Conservation (phyloP, 805 yeast species). For the Wickerhamomyces silvicola region DNA sequence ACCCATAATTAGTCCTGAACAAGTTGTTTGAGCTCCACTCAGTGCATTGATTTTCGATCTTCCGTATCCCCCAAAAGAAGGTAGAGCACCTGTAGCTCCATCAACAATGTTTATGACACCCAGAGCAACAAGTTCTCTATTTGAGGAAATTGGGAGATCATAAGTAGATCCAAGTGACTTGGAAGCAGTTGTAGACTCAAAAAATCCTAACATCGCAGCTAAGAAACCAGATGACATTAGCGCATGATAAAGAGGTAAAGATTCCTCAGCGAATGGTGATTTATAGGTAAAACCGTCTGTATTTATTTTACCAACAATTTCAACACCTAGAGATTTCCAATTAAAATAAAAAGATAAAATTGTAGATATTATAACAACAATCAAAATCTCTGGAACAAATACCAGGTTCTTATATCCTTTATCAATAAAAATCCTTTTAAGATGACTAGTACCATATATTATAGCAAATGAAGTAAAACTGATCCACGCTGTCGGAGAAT, state of each 20-base stretch:
- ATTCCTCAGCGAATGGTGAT: conserved; percentile 49
- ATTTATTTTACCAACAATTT: conserved; percentile 62
- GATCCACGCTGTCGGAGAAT: conserved; percentile 54
- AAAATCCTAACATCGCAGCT: conserved; percentile 82
- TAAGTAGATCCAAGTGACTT: conserved; percentile 75
- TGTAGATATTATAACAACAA: conserved; percentile 54
- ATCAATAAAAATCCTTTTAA: conserved; percentile 26
- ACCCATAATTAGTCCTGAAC: conserved; percentile 82
- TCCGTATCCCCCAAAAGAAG: conserved; percentile 95
- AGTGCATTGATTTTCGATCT: conserved; percentile 83
- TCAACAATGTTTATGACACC: conserved; percentile 67
- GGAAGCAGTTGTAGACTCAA: conserved; percentile 90
- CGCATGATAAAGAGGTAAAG: conserved; percentile 42
- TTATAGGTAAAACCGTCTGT: conserved; percentile 43
- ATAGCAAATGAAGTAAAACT: conserved; percentile 46
- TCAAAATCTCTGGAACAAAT: conserved; percentile 78
- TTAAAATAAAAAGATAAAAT: conserved; percentile 45
- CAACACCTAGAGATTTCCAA: conserved; percentile 54
- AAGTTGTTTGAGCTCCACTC: conserved; percentile 81
- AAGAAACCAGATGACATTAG: conserved; percentile 65
- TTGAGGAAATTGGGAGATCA: conserved; percentile 69
- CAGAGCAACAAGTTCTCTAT: conserved; percentile 85
- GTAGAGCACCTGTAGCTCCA: conserved; percentile 54
- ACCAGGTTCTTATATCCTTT: conserved; percentile 36
- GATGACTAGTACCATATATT: conserved; percentile 39